A percentile compares a stretch with the other conserved stretches of the same genome.
phyloP scores from a whole-genome alignment of 768 basidiomycete genomes.

The Pleurotus sapidus region DNA sequence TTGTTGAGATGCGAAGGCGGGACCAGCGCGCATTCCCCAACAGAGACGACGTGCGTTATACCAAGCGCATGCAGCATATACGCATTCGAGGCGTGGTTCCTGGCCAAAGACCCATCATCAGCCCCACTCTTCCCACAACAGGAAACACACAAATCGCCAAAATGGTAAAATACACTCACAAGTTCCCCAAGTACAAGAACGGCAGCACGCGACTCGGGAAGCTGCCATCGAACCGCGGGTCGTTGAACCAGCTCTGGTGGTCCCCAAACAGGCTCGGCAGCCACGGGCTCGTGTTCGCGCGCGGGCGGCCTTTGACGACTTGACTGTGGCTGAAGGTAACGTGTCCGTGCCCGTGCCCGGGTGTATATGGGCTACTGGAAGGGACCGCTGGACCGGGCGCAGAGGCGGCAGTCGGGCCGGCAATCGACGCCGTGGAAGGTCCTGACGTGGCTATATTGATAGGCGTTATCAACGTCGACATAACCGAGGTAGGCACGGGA shows the following conservation, averaged over 20 bases:
- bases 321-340: constrained; percentile 12
- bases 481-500: background rate
- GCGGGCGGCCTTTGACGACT: constrained; percentile 47
- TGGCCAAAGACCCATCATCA: constrained; percentile 24
- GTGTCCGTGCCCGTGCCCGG: background rate
- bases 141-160: constrained; percentile 5
- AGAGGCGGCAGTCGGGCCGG: background rate
- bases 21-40: constrained; percentile 90
- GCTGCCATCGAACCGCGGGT: constrained; percentile 89
- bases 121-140: background rate
- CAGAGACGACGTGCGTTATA: constrained; percentile 95
- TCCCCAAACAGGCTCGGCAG: constrained; percentile 60
- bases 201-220: constrained; percentile 93
- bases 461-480: background rate
- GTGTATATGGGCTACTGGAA: background rate
- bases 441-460: background rate
- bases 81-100: constrained; percentile 91
- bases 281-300: constrained; percentile 70
- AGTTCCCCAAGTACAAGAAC: constrained; percentile 90
- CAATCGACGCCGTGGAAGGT: background rate
- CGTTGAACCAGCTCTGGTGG: constrained; percentile 94
- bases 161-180: constrained; percentile 53
- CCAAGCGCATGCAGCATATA: constrained; percentile 96
- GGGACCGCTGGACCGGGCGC: background rate
- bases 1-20: constrained; percentile 58